Evolutionary conservation across 73 alveolate species (phyloP).

Genomic region (Blepharisma japonicum): DNA sequence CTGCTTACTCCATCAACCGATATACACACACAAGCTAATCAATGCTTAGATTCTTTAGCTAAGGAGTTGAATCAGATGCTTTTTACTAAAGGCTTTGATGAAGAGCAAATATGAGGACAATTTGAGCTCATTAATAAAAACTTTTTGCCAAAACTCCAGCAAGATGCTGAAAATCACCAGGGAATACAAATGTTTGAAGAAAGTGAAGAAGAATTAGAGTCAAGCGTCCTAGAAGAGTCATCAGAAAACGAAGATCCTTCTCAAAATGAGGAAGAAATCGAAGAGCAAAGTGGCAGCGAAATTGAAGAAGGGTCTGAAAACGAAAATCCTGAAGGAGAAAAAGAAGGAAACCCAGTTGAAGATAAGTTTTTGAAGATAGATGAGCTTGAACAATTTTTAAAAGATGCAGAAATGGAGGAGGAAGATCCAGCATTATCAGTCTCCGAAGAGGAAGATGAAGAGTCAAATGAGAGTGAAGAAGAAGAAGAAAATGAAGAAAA

Average conservation of each 20-base stretch:
- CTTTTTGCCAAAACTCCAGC: background rate
- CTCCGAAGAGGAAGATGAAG: constrained; percentile 32
- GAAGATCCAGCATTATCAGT: constrained; percentile 26
- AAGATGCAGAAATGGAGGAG: constrained; percentile 33
- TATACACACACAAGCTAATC: no score
- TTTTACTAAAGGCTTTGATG: background rate
- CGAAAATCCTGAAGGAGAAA: background rate
- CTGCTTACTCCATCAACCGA: no score
- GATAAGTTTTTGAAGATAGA: constrained; percentile 11
- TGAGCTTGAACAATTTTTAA: constrained; percentile 21
- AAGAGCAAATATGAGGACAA: constrained; percentile 26
- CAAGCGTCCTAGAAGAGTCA: background rate
- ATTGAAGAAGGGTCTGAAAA: no score
- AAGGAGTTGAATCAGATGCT: background rate
- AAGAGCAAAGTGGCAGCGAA: no score
- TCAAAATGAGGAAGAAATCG: constrained; percentile 1
- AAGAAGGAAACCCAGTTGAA: background rate
- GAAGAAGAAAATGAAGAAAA: constrained; percentile 36
- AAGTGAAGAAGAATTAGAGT: background rate
- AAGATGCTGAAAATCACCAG: background rate
- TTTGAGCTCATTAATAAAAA: background rate
- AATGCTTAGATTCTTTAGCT: background rate
- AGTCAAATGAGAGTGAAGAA: background rate
- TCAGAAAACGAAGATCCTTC: background rate
- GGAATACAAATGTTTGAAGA: background rate